Evolutionary conservation across 306 rosid species (phyloP), one percentile per base, ranked within the genome.

Genomic region (Oxytropis ochrocephala): DNA sequence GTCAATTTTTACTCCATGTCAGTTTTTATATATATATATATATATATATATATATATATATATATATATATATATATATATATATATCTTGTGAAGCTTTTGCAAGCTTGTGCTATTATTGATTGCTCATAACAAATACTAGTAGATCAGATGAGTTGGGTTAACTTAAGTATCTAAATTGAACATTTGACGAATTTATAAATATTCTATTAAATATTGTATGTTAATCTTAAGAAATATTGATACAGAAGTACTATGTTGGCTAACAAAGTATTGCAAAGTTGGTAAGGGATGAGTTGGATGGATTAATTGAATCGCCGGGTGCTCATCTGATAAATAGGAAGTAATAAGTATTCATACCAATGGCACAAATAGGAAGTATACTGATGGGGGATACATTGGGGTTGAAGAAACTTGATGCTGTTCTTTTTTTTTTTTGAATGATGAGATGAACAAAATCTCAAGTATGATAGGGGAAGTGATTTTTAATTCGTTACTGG

Each of bases 191-290:
- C 11, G 52, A 6, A 14, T 49, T 53, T 58, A 44, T 38, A 14
- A 59, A 12, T 67, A 55, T 73, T 52, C 30, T 63, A 18, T 63
- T 21, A 27, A 18, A 65, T 72, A 12, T 33, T 69, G 48, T 57
- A 60, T 46, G 30, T 67, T 44, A 57, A 57, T 13, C n/a, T 32
- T 57, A 69, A 24, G 10, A 65, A 47, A 56, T 46, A 35, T 49
- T 70, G 61, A 43, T 38, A 57, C 35, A 57, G 36, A 75, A 67
- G 48, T 48, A 10, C 67, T 57, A 14, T 59, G 17, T 46, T 27
- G 60, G 11, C 4, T 14, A 38, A 8, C 63, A 57, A 58, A 27
- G 29, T 67, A 8, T 67, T 41, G 30, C 56, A 59, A 48, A 38
- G 48, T 49, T 58, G 75, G 75, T 47, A 3, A 9, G 16, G 49